A percentile compares a stretch with the other conserved stretches of the same genome.
phyloP scores from a whole-genome alignment of 2,329 filamentous ascomycete species.

The Colletotrichum gloeosporioides region DNA sequence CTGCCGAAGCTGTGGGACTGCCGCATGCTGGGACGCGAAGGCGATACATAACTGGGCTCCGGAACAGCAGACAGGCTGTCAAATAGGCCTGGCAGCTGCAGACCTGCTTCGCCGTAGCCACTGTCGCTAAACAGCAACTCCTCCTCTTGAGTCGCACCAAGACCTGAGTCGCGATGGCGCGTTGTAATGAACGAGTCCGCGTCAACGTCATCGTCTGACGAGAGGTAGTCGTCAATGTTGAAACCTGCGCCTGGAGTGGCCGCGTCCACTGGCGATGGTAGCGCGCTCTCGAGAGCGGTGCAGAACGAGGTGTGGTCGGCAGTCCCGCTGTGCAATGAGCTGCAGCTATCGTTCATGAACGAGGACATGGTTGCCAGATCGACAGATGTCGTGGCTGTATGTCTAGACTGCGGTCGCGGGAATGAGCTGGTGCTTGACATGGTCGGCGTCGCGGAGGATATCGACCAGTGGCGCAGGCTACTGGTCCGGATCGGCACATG shows the following conservation, averaged over 20 bases:
- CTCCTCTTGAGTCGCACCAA: slow-evolving; percentile 36
- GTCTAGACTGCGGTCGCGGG: slow-evolving; percentile 44
- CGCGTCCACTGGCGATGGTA: neutral
- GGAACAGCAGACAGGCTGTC: slow-evolving; percentile 23
- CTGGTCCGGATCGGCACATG: slow-evolving; percentile 39
- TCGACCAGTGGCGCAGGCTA: slow-evolving; percentile 44
- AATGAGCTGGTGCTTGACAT: slow-evolving; percentile 46
- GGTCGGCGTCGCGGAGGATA: slow-evolving; percentile 45
- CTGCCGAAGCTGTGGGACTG: neutral
- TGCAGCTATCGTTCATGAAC: slow-evolving; percentile 9
- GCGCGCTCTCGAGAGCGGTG: slow-evolving; percentile 13
- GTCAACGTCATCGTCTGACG: slow-evolving; percentile 42
- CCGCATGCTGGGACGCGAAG: neutral
- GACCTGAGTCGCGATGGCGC: neutral
- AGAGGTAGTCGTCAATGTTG: slow-evolving; percentile 44
- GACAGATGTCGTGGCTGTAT: slow-evolving; percentile 51
- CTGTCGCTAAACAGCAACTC: slow-evolving; percentile 39
- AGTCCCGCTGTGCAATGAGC: slow-evolving; percentile 14
- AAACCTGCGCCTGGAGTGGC: slow-evolving; percentile 23
- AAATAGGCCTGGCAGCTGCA: slow-evolving; percentile 39
- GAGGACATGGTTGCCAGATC: slow-evolving; percentile 35
- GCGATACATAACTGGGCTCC: neutral
- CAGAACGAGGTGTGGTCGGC: slow-evolving; percentile 20
- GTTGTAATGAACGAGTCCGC: slow-evolving; percentile 35
- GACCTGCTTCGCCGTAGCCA: slow-evolving; percentile 37